Conservation (phyloP, 805 yeast species). For the Saccharomyces paradoxus region DNA sequence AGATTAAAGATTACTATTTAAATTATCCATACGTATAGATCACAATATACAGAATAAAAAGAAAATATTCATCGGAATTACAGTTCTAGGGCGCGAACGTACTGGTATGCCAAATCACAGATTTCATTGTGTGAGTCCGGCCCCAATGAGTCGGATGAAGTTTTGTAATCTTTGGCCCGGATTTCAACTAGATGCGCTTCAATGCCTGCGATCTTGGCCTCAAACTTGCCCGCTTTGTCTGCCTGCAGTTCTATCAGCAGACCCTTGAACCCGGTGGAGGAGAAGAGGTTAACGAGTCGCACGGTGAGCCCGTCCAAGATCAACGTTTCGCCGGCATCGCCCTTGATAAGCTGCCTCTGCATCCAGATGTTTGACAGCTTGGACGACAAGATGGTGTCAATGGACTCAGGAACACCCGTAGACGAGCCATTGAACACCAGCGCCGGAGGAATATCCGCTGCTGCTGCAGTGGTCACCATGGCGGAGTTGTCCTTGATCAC, state of each 20-base stretch:
- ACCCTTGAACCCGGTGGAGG: conserved; percentile 29
- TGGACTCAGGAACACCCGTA: conserved; percentile 19
- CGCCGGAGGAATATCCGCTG: conserved; percentile 10
- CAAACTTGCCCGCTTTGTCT: conserved; percentile 11
- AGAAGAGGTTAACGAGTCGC: conserved; percentile 25
- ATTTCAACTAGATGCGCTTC: conserved; percentile 14
- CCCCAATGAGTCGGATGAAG: conserved; percentile 14
- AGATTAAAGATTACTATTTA: conserved; percentile 49
- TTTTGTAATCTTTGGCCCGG: conserved; percentile 14
- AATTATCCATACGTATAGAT: neutral
- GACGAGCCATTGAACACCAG: conserved; percentile 15
- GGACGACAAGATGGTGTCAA: conserved; percentile 18
- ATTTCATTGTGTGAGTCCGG: conserved; percentile 9
- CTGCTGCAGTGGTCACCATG: conserved; percentile 16
- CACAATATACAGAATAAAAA: neutral
- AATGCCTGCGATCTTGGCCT: conserved; percentile 11
- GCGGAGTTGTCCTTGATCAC: conserved; percentile 22
- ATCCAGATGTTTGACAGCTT: conserved; percentile 29
- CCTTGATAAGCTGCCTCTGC: conserved; percentile 26
- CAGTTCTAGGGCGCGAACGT: conserved; percentile 23
- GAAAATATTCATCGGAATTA: neutral
- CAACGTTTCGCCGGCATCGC: conserved; percentile 29
- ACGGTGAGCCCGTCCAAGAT: conserved; percentile 16
- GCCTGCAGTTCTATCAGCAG: conserved; percentile 20
- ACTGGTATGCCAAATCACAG: conserved; percentile 26